Evolutionary conservation across 345 rosid species (phyloP).

Genomic region (Dipteronia dyeriana): DNA sequence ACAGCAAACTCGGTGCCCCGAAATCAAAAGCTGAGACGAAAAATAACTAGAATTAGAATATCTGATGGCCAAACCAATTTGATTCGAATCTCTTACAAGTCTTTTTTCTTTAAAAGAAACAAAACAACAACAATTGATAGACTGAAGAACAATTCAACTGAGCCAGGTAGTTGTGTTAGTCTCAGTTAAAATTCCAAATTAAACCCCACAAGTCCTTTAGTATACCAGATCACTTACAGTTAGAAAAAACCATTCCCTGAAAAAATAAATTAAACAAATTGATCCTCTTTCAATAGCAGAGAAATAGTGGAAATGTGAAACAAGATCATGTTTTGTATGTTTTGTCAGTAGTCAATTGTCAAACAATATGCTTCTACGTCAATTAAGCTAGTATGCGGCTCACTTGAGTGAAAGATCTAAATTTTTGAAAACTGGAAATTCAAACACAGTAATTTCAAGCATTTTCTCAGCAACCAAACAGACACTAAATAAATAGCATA

Average conservation of each 20-base stretch:
- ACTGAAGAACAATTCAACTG: neutral
- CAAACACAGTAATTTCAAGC: neutral
- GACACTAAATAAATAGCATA: neutral
- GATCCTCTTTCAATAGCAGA: neutral
- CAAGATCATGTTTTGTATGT: neutral
- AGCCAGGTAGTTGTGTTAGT: neutral
- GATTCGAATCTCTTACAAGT: neutral
- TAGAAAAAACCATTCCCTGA: neutral
- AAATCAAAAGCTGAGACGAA: neutral
- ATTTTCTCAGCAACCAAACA: constrained; percentile 15
- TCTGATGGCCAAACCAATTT: neutral
- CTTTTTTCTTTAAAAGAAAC: neutral
- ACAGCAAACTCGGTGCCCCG: constrained; percentile 14
- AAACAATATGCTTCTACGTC: neutral
- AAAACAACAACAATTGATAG: neutral
- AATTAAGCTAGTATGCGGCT: neutral
- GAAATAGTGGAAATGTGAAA: constrained; percentile 1
- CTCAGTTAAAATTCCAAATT: neutral
- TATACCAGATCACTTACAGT: neutral
- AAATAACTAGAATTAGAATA: constrained; percentile 9
- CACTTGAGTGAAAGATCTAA: neutral
- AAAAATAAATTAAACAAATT: neutral
- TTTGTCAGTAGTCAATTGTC: neutral
- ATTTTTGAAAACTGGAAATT: neutral
- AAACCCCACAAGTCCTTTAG: neutral